Evolutionary conservation across 352 stramenopile species (phyloP).

Genomic region (Phytophthora fragariae): DNA sequence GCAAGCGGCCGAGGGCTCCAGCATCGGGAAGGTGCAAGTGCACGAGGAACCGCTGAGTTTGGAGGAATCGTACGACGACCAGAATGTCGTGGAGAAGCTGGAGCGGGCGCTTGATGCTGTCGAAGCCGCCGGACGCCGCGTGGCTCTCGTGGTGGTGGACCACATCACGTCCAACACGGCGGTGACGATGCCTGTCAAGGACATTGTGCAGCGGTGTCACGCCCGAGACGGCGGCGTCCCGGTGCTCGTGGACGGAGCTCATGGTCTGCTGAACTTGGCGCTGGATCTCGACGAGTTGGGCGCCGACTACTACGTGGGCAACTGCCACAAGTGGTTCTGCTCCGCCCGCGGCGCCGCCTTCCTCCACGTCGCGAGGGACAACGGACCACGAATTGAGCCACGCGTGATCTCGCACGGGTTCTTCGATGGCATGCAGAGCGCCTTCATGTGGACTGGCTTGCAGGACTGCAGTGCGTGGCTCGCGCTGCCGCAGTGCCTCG

Average conservation of each 20-base stretch:
- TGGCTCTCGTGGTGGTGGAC: slow-evolving; percentile 89
- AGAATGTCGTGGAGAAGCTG: slow-evolving; percentile 51
- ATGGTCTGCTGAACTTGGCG: slow-evolving; percentile 86
- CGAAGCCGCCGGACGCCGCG: slow-evolving; percentile 39
- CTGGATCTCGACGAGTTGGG: slow-evolving; percentile 72
- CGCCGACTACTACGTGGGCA: slow-evolving; percentile 94
- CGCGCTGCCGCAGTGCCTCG: slow-evolving; percentile 82
- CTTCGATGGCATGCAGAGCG: slow-evolving; percentile 89
- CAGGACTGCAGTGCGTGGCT: slow-evolving; percentile 93
- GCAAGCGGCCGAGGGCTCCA: slow-evolving; percentile 39
- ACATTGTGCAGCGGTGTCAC: slow-evolving; percentile 77
- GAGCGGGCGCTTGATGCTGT: slow-evolving; percentile 39
- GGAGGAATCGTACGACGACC: slow-evolving; percentile 68
- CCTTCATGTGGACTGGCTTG: slow-evolving; percentile 94
- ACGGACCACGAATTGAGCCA: slow-evolving; percentile 47
- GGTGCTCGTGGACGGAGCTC: slow-evolving; percentile 93
- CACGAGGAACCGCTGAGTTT: slow-evolving; percentile 73
- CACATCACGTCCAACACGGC: slow-evolving; percentile 95
- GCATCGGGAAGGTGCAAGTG: slow-evolving; percentile 36
- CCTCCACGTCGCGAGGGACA: slow-evolving; percentile 69
- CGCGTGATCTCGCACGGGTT: slow-evolving; percentile 93
- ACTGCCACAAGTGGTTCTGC: slow-evolving; percentile 97
- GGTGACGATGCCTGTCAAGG: slow-evolving; percentile 84
- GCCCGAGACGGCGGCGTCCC: slow-evolving; percentile 40
- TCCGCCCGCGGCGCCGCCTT: slow-evolving; percentile 89